Percentiles rank a stretch among this genome's conserved stretches.
phyloP scores from a whole-genome alignment of 2,329 filamentous ascomycete genomes.

The Lasiodiplodia citricola region DNA sequence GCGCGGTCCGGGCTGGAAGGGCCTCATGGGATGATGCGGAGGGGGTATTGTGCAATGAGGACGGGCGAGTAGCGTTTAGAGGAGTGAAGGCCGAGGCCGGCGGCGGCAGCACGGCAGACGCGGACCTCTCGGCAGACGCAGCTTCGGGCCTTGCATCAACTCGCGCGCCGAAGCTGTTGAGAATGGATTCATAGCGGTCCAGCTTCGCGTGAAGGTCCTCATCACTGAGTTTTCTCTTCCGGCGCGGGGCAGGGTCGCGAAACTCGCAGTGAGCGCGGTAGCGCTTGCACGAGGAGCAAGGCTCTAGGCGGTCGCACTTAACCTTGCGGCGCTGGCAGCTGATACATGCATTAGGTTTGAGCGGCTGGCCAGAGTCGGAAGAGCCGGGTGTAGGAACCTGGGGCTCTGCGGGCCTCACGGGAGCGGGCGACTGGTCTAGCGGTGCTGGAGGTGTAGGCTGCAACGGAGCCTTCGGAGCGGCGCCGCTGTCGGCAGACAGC shows the following conservation, averaged over 20 bases:
- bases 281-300: constrained; percentile 40
- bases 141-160: constrained; percentile 33
- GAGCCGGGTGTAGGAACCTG: constrained; percentile 5
- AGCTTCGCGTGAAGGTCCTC: constrained; percentile 35
- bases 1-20: background rate
- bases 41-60: background rate
- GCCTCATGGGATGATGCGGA: background rate
- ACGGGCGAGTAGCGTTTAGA: constrained; percentile 21
- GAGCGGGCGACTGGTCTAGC: background rate
- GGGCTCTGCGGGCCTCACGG: background rate
- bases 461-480: background rate
- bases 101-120: background rate
- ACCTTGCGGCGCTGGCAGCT: constrained; percentile 43
- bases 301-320: constrained; percentile 40
- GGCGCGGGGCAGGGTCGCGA: constrained; percentile 40
- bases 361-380: constrained; percentile 15
- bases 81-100: constrained; percentile 23
- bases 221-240: constrained; percentile 35
- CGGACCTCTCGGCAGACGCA: background rate
- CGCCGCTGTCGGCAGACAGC: background rate
- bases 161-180: constrained; percentile 38
- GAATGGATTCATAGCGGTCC: constrained; percentile 38
- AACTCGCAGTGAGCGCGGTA: constrained; percentile 40
- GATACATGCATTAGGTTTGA: constrained; percentile 42
- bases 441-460: background rate